Base-by-base conservation (phyloP, 306 rosid species). In the Cucumis sativus region DNA sequence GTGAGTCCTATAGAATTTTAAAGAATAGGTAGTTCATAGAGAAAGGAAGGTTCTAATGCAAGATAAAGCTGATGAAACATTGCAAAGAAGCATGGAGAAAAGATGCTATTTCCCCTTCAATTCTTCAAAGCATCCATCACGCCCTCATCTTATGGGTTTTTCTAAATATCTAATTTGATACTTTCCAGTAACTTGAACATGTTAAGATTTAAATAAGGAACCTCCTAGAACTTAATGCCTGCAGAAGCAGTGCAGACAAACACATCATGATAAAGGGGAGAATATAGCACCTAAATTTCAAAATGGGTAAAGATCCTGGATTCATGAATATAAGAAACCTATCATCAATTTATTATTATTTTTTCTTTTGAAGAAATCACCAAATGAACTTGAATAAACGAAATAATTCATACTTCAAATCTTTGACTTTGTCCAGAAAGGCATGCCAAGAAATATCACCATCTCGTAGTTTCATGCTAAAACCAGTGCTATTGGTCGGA, bases 361-460 rank as follows among this genome's bases (percentile, higher is more conserved):
- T 33, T 33, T 33, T 3, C 5, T 33, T 33, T 33, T 33, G 35
- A 33, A 33, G 37, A 33, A 33, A 30, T 17, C 62, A 83, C 17
- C 30, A 16, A 77, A 7, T 16, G 2, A 21, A 18, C 35, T 6
- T 66, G 37, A 55, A 69, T 59, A 60, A 25, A 54, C 10, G 62
- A 33, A 74, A 65, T 37, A 82, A 69, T 77, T 73, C 88, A 79
- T 92, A 94, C 98, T 76, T 90, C 56, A 91, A 81, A 80, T 65
- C 79, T 79, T 69, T 80, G 65, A 82, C 96, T 78, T 84, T 82
- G 78, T 88, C 90, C 79, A 95, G 80, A 84, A 95, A 92, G 80
- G 86, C 89, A 87, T 74, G 84, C 98, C 97, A 95, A 77, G 96
- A 82, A 74, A 87, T 79, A 82, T 92, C 98, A 63, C 92, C 88